Base-by-base conservation (phyloP, 2,329 filamentous ascomycete species). In the Pseudocercospora crystallina region DNA sequence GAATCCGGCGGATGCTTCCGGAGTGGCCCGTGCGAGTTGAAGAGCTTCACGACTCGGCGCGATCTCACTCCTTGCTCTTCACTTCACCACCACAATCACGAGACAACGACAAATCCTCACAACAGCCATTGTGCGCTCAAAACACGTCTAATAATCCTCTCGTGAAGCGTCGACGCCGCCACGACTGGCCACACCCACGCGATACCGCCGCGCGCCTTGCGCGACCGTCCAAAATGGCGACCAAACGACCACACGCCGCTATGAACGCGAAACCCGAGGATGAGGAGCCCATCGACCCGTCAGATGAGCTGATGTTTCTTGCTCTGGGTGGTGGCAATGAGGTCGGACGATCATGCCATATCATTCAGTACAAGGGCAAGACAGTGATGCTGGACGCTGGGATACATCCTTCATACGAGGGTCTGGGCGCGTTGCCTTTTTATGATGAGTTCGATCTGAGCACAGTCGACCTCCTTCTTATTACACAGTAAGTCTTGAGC, bases 321-420 rank as follows among this genome's bases (percentile, higher is more conserved):
- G 95, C 90, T 64, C 77, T 99, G 33, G 94, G 94, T 55, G 94
- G 94, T 55, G 94, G 94, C 61, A 97, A 96, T 71, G 94, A 99
- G 73, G 94, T 99, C 56, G 94, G 94, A 47, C 82, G 94, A 60
- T 97, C 94, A 60, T 97, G 94, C 71, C 94, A 99, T 69, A 96
- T 99, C 63, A 85, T 99, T 53, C 90, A 97, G 67, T 99, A 99
- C 81, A 99, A 97, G 74, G 94, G 94, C 56, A 99, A 99, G 73
- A 97, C 92, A 5, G 90, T 99, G 61, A 99, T 99, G 94, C 89
- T 99, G 62, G 94, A 99, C 75, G 94, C 94, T 43, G 94, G 94
- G 43, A 92, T 96, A 75, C 94, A 99, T 71, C 91, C 94, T 43
- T 94, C 90, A 8, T 96, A 96, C 71, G 91, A 97, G 66, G 94